Evolutionary conservation across 257 asterid species (phyloP), one percentile per base, ranked within the genome.

Genomic region (Petunia axillaris): DNA sequence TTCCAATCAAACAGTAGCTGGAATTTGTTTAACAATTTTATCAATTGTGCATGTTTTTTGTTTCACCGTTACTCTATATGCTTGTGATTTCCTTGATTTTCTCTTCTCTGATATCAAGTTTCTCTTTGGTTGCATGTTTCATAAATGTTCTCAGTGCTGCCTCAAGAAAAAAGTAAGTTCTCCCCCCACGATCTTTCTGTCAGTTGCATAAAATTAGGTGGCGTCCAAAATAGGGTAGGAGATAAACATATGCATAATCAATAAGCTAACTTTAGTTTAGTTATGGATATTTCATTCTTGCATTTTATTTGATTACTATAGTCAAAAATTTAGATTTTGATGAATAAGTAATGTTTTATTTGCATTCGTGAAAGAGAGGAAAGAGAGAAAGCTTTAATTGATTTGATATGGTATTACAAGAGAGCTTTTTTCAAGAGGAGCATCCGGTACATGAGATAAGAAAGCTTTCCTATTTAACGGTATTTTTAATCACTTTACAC

Each of bases 161-260:
- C 97, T 81, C 96, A 91, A 87, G 98, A 95, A 82, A 64, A 87
- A 89, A 91, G 99, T 95, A 91, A 83, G 99, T 85, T 43, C 64
- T 76, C 65, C 74, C 25, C 74, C 75, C 83, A 60, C 81, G 67
- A 46, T 81, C 25, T 5, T 54, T 39, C 40, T n/a, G 25, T 63
- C 48, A 25, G 36, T n/a, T 62, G 37, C 62, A 38, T 65, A n/a
- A 8, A 43, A 68, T 44, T 44, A 44, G 58, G 76, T 70, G 10
- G 58, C 40, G 2, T 44, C 9, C 40, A 55, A 57, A 38, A 41
- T 67, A 59, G 70, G 55, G 35, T 58, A 46, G 25, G 70, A 66
- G 62, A 59, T 66, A 64, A 41, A 71, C 79, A 67, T 25, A 25
- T 48, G 64, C 57, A 50, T 8, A 48, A 5, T 64, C 14, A 39